A percentile compares a stretch with the other conserved stretches of the same genome.
Conservation (phyloP, 768 basidiomycete genomes). For the Russula foetens region DNA sequence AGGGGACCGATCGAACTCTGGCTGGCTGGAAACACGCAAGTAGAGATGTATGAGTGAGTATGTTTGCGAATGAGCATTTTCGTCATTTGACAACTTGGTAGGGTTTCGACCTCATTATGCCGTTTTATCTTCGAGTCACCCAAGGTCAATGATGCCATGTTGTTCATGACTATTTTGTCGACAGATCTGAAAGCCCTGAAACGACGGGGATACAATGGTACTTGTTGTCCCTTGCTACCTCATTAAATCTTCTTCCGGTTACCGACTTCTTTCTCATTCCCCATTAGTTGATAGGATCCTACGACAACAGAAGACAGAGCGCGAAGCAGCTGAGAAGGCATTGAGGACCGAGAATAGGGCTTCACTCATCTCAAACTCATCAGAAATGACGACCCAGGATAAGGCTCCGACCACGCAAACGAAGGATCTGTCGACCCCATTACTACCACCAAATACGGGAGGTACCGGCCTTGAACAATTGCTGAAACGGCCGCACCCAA, state of each 20-base stretch:
- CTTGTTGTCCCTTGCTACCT: slow-evolving; percentile 16
- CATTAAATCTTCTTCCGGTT: slow-evolving; percentile 8
- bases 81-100: slow-evolving; percentile 26
- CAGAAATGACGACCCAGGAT: slow-evolving; percentile 1
- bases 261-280: slow-evolving; percentile 19
- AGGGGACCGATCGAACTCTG: slow-evolving; percentile 66
- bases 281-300: slow-evolving; percentile 80
- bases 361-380: slow-evolving; percentile 16
- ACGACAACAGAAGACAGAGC: slow-evolving; percentile 68
- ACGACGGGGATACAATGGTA: slow-evolving; percentile 81
- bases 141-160: slow-evolving; percentile 77
- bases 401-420: background rate
- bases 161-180: slow-evolving; percentile 91
- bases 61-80: background rate
- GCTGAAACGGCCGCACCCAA: slow-evolving; percentile 1
- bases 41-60: slow-evolving; percentile 91
- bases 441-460: background rate
- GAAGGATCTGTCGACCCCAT: background rate
- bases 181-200: slow-evolving; percentile 79
- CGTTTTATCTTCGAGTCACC: slow-evolving; percentile 68
- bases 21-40: slow-evolving; percentile 62
- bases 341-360: slow-evolving; percentile 30
- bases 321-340: slow-evolving; percentile 44
- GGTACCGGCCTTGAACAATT: slow-evolving; percentile 16
- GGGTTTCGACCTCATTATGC: slow-evolving; percentile 81